Evolutionary conservation across 441 rosid genomes (phyloP).

Genomic region (Gossypium schwendimanii): DNA sequence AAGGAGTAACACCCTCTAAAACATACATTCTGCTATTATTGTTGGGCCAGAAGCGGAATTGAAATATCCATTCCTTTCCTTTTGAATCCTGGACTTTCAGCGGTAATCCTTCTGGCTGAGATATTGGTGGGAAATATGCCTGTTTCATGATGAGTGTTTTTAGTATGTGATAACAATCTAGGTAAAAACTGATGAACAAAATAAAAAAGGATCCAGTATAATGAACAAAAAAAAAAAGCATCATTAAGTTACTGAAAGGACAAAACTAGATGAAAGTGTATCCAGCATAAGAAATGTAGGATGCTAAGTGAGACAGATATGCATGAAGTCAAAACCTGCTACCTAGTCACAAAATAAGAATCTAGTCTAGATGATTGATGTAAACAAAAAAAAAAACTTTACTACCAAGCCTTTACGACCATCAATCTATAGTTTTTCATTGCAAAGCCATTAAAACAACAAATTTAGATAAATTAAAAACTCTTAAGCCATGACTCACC

Average conservation of each 20-base stretch:
- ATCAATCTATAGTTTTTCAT: background rate
- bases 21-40: constrained; percentile 91
- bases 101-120: constrained; percentile 85
- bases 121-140: constrained; percentile 88
- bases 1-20: constrained; percentile 89
- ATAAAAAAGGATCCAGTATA: background rate
- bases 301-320: background rate
- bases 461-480: background rate
- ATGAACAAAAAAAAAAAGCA: background rate
- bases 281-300: background rate
- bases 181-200: constrained; percentile 13
- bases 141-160: constrained; percentile 25
- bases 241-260: background rate
- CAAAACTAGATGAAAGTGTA: constrained; percentile 1
- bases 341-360: background rate
- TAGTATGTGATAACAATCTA: constrained; percentile 7
- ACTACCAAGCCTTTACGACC: background rate
- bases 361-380: background rate
- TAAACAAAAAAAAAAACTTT: background rate
- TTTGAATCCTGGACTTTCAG: constrained; percentile 85
- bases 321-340: background rate
- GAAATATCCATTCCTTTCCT: constrained; percentile 96
- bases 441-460: constrained; percentile 8
- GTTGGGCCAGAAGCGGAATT: constrained; percentile 96
- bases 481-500: constrained; percentile 36